A percentile compares a stretch with the other conserved stretches of the same genome.
These are phyloP conservation scores for Malus hybrid DNA, from an alignment of 331 rosid species.

Conservation along the genomic window DNA sequence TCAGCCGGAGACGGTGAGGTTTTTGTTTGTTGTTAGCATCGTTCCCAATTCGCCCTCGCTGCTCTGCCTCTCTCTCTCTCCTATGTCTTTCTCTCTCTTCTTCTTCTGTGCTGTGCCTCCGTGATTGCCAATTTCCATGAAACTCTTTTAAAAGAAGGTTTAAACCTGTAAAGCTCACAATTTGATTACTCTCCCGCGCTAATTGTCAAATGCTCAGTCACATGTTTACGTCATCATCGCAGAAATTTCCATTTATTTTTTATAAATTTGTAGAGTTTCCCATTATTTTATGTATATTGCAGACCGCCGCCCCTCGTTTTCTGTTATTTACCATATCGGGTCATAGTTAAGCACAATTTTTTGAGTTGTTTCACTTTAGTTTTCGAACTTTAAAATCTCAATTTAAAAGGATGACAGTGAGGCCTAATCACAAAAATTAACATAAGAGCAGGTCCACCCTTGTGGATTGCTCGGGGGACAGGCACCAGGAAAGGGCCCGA, in stretches of 20 bases:
- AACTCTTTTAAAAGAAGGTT: neutral
- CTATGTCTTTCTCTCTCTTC: neutral
- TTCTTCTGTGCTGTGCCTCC: neutral
- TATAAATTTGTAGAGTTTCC: neutral
- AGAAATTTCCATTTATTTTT: neutral
- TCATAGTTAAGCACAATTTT: neutral
- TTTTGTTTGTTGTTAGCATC: neutral
- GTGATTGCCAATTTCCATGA: neutral
- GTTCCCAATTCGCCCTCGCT: neutral
- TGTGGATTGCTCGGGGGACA: no score
- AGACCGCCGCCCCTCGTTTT: no score
- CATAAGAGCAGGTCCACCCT: no score
- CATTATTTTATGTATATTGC: neutral
- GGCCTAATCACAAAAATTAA: no score
- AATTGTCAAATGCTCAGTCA: constrained; percentile 3
- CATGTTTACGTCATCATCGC: neutral
- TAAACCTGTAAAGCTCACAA: constrained; percentile 4
- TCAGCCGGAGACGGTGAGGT: neutral
- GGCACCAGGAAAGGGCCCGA: no score
- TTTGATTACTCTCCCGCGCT: constrained; percentile 50
- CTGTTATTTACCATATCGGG: neutral
- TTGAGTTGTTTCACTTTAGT: no score
- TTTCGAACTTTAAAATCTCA: no score
- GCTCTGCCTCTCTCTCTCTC: no score
- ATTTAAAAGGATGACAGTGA: no score